A percentile compares a stretch with the other conserved stretches of the same genome.
Conservation (phyloP, 1,139 yeast genomes). For the Candida sp. region DNA sequence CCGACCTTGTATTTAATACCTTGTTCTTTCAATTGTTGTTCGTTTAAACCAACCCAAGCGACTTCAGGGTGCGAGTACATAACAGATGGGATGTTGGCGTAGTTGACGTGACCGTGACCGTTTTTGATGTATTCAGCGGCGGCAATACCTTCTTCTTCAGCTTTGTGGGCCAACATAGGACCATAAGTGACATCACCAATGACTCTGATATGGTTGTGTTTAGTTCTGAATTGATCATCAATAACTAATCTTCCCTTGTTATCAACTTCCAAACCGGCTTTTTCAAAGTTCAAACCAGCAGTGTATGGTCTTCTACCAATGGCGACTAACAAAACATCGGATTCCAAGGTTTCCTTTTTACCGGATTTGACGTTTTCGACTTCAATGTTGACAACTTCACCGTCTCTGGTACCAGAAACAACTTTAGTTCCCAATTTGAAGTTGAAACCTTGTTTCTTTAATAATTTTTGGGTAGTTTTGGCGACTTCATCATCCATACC, state of each 20-base stretch:
- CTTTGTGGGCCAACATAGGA: constrained; percentile 99
- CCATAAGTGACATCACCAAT: constrained; percentile 99
- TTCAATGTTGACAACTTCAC: constrained; percentile 82
- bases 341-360: constrained; percentile 72
- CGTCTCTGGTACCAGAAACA: constrained; percentile 78
- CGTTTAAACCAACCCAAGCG: constrained; percentile 98
- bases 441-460: constrained; percentile 92
- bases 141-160: constrained; percentile 99
- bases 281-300: constrained; percentile 84
- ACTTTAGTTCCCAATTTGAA: constrained; percentile 95
- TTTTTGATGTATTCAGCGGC: constrained; percentile 92
- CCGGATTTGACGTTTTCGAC: constrained; percentile 90
- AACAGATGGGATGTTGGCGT: constrained; percentile 95
- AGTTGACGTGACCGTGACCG: constrained; percentile 98
- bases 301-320: constrained; percentile 99
- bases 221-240: constrained; percentile 91
- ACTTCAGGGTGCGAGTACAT: constrained; percentile 99
- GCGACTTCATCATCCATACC: constrained; percentile 98
- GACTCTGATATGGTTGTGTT: constrained; percentile 89
- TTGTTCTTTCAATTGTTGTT: constrained; percentile 91
- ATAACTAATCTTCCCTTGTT: constrained; percentile 91
- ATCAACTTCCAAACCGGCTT: constrained; percentile 85
- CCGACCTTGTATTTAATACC: constrained; percentile 93
- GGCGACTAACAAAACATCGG: constrained; percentile 94
- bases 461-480: constrained; percentile 81